Conservation (phyloP, 768 basidiomycete species). For the Boletus sensibilis region DNA sequence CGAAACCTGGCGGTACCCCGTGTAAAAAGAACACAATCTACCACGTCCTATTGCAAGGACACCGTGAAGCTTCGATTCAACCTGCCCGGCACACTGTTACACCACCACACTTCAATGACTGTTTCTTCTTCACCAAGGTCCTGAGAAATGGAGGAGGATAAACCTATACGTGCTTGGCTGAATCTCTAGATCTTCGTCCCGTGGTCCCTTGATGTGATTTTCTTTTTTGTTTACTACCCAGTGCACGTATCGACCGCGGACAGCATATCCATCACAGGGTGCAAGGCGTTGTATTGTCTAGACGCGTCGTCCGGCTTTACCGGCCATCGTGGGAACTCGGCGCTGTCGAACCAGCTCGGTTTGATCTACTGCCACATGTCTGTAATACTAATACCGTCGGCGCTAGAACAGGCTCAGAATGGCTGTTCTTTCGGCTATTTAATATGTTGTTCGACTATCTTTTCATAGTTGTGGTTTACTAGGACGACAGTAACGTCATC, state of each 20-base stretch:
- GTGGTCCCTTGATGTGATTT: not conserved
- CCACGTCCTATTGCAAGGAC: not conserved
- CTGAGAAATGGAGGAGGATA: not conserved
- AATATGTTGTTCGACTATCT: not conserved
- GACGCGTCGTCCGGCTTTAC: not conserved
- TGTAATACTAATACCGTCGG: too few relatives aligned
- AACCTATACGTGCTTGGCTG: not conserved
- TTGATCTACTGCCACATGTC: too few relatives aligned
- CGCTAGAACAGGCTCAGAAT: not conserved
- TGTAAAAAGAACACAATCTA: not conserved
- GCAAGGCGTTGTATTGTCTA: too few relatives aligned
- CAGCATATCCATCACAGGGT: not conserved
- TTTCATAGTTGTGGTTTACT: not conserved
- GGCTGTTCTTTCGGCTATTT: not conserved
- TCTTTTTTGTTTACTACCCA: not conserved
- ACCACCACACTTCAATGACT: not conserved
- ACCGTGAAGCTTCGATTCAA: not conserved
- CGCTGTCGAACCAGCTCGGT: not conserved
- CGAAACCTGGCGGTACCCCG: not conserved
- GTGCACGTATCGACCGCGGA: conserved; percentile 4
- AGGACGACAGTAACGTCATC: not conserved
- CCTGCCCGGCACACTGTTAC: not conserved
- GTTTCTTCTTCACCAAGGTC: not conserved
- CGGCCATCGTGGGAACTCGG: not conserved
- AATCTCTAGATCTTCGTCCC: not conserved